These are phyloP conservation scores for Mycena vitilis DNA, from an alignment of 768 basidiomycete species.

Conservation along the genomic window DNA sequence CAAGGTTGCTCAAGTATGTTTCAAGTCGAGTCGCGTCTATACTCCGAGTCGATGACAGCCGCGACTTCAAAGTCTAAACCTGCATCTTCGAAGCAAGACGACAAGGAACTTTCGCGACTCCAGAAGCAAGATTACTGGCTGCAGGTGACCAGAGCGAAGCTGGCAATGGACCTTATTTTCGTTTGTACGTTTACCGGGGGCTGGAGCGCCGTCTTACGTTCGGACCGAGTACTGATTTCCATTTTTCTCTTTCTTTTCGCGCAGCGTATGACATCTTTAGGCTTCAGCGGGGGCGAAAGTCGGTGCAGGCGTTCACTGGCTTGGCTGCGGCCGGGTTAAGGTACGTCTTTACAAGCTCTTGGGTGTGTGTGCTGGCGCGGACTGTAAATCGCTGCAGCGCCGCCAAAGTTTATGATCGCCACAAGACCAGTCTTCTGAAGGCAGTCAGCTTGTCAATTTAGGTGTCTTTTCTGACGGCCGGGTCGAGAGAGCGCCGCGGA, in stretches of 20 bases:
- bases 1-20: slow-evolving; percentile 26
- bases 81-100: slow-evolving; percentile 67
- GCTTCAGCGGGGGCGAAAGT: slow-evolving; percentile 68
- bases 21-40: slow-evolving; percentile 78
- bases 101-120: slow-evolving; percentile 76
- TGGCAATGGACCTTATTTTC: slow-evolving; percentile 88
- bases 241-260: background rate
- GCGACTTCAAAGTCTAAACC: slow-evolving; percentile 78
- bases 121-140: slow-evolving; percentile 83
- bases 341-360: slow-evolving; percentile 52
- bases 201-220: slow-evolving; percentile 24
- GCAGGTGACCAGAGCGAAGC: slow-evolving; percentile 73
- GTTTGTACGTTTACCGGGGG: slow-evolving; percentile 68
- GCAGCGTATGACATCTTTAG: slow-evolving; percentile 85
- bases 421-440: slow-evolving; percentile 72
- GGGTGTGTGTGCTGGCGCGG: slow-evolving; percentile 23
- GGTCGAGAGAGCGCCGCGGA: slow-evolving; percentile 27
- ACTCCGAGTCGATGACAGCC: slow-evolving; percentile 77
- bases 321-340: slow-evolving; percentile 79
- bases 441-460: slow-evolving; percentile 40
- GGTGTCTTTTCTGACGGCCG: slow-evolving; percentile 36
- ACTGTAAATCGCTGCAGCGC: slow-evolving; percentile 55
- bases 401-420: slow-evolving; percentile 80
- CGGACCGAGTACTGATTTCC: background rate
- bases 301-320: slow-evolving; percentile 74